phyloP scores from a whole-genome alignment of 805 yeast genomes.

The Candida quercuum region DNA sequence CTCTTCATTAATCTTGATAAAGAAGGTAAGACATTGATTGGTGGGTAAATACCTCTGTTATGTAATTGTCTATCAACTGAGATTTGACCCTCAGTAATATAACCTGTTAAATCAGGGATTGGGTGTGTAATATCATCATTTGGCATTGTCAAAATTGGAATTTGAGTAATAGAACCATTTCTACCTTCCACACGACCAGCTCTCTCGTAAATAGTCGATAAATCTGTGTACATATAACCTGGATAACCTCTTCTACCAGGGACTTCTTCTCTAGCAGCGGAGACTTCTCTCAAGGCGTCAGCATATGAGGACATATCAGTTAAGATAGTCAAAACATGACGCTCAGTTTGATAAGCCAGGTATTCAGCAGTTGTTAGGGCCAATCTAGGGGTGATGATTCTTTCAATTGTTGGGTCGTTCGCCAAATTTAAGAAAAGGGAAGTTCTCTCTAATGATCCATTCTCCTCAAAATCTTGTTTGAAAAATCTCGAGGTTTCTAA shows the following conservation, averaged over 20 bases:
- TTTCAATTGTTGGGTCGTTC: conserved; percentile 98
- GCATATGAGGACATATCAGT: conserved; percentile 99
- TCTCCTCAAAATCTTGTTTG: conserved; percentile 99
- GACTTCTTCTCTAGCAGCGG: conserved; percentile 99
- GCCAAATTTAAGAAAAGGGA: conserved; percentile 95
- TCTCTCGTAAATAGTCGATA: conserved; percentile 97
- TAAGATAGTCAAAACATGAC: conserved; percentile 95
- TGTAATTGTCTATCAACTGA: conserved; percentile 93
- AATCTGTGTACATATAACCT: conserved; percentile 99
- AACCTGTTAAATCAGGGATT: conserved; percentile 99
- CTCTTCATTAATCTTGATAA: conserved; percentile 97
- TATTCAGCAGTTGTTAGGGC: conserved; percentile 98
- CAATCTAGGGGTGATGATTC: conserved; percentile 98
- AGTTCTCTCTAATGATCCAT: conserved; percentile 97
- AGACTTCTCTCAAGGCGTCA: conserved; percentile 98
- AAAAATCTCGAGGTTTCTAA: conserved; percentile 97
- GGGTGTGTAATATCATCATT: conserved; percentile 99
- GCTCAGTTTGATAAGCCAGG: conserved; percentile 97
- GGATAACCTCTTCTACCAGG: conserved; percentile 99
- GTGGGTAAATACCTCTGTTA: conserved; percentile 98
- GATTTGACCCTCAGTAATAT: conserved; percentile 98
- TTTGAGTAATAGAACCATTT: conserved; percentile 98
- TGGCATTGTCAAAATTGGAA: conserved; percentile 99
- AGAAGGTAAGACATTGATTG: conserved; percentile 96
- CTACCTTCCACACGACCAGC: conserved; percentile 99